Evolutionary conservation across 2,329 filamentous ascomycete species (phyloP), one percentile per base, ranked within the genome.

Genomic region (Aspergillus fumigatiaffinis): DNA sequence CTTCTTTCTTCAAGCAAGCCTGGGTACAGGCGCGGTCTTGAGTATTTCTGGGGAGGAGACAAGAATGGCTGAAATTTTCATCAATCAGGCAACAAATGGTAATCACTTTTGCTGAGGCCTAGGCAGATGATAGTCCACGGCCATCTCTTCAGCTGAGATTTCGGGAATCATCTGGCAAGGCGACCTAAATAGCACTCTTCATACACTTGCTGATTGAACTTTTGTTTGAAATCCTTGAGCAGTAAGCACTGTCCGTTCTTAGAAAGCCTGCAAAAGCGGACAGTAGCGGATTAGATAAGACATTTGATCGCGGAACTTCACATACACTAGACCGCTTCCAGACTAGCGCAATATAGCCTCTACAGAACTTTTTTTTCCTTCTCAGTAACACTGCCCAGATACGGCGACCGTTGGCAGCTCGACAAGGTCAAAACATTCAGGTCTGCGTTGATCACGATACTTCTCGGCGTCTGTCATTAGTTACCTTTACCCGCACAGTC

Each of bases 311-410:
- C 52, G 58, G 56, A 62, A 55, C 52, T 53, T 29, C 42, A 23
- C 35, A 50, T 25, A 42, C 53, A 26, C 71, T 73, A 73, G 60
- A 7, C 71, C 67, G 7, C 1, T 67, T 63, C 17, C 38, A 68
- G 71, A 44, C 63, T 71, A 75, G 73, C 63, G 66, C 62, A 59
- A 65, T 17, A 47, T 55, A 56, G 59, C 58, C 63, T 71, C 66
- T 72, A 71, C 69, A 72, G 71, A 75, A 76, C 71, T 74, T 76
- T 76, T 76, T 76, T 76, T 73, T 68, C 68, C 64, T 66, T 68
- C 65, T 62, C 65, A 66, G 65, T 63, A 64, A 69, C 63, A 66
- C 59, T 61, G 63, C 63, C 52, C 65, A 65, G 59, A 64, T 59
- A 58, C 63, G 41, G 56, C 60, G 62, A 65, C 56, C 57, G 60